phyloP scores from a whole-genome alignment of 2,329 filamentous ascomycete genomes.

The Pseudocercospora pini-densiflorae region DNA sequence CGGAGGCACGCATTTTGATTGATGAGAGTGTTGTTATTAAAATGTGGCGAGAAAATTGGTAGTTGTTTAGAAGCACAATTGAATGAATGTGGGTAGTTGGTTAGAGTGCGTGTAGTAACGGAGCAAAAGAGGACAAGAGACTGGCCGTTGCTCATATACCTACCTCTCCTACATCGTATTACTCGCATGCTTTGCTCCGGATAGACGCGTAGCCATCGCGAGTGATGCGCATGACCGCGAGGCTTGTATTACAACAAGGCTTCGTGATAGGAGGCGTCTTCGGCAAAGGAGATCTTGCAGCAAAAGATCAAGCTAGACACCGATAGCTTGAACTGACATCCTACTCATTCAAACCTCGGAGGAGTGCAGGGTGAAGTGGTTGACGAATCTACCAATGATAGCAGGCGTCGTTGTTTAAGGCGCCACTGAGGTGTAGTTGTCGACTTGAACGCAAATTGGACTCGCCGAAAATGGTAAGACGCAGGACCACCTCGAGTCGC shows the following conservation, averaged over 20 bases:
- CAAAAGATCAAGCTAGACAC: not conserved
- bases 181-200: not conserved
- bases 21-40: not conserved
- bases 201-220: not conserved
- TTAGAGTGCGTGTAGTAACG: not conserved
- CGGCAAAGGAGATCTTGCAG: not conserved
- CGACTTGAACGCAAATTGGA: not conserved
- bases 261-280: not conserved
- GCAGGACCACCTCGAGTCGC: not conserved
- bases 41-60: not conserved
- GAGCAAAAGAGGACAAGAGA: not conserved
- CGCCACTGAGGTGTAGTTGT: constrained; percentile 3
- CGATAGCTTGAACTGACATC: constrained; percentile 1
- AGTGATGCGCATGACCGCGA: not conserved
- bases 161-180: not conserved
- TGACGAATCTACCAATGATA: not conserved
- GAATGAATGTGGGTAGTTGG: constrained; percentile 2
- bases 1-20: constrained; percentile 11
- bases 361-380: not conserved
- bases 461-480: not conserved
- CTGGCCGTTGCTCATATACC: not conserved
- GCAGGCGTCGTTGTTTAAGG: not conserved
- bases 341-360: not conserved
- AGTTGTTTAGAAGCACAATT: not conserved
- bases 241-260: not conserved